Conservation (phyloP, 2,329 filamentous ascomycete genomes). For the Boeremia exigua region DNA sequence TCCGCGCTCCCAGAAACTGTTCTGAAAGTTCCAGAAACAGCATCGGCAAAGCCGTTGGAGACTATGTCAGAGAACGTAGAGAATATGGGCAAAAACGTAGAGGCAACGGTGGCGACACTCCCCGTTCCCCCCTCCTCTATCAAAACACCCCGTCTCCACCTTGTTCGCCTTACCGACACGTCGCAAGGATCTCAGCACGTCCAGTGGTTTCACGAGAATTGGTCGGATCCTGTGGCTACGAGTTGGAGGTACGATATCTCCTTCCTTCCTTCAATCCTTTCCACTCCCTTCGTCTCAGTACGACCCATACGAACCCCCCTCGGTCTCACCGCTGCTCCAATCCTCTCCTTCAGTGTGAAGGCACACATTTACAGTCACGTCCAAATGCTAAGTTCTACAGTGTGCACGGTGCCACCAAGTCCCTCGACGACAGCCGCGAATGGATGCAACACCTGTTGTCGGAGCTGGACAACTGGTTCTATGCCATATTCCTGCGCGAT, state of each 20-base stretch:
- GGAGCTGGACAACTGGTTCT: conserved; percentile 17
- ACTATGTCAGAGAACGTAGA: neutral
- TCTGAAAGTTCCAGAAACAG: too few species aligned
- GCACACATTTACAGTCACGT: neutral
- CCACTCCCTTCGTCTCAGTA: neutral
- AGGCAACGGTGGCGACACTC: neutral
- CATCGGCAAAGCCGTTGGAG: neutral
- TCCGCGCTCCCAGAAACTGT: too few species aligned
- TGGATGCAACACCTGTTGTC: conserved; percentile 26
- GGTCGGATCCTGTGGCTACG: conserved; percentile 30
- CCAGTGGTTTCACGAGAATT: conserved; percentile 37
- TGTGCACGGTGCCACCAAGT: conserved; percentile 27
- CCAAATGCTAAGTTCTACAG: conserved; percentile 7
- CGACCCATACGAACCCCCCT: neutral
- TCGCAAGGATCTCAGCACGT: conserved; percentile 27
- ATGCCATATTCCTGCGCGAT: conserved; percentile 25
- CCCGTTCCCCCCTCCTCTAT: conserved; percentile 11
- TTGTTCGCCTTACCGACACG: conserved; percentile 32
- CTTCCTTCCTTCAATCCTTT: neutral
- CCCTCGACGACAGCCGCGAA: conserved; percentile 24
- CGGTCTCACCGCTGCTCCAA: too few species aligned
- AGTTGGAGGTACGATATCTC: conserved; percentile 27
- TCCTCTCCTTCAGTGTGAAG: neutral
- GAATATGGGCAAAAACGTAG: neutral
- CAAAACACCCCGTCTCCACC: conserved; percentile 29